phyloP scores from a whole-genome alignment of 352 stramenopile species.

The Globisporangium paddicum region DNA sequence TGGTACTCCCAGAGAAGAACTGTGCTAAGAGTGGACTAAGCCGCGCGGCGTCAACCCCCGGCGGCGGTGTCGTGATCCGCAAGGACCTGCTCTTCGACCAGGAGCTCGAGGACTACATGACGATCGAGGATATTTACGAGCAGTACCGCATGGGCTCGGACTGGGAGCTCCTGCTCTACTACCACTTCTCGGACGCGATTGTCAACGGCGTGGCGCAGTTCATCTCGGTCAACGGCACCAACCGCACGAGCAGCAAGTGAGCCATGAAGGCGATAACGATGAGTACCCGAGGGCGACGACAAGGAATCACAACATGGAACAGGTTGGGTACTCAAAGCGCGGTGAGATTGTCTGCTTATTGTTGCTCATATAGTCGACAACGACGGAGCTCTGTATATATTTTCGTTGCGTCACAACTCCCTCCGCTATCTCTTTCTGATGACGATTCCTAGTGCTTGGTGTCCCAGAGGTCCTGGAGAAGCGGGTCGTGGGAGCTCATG shows the following conservation, averaged over 20 bases:
- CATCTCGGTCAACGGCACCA: slow-evolving; percentile 20
- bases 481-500: slow-evolving; percentile 12
- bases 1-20: slow-evolving; percentile 57
- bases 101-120: slow-evolving; percentile 65
- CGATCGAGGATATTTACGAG: slow-evolving; percentile 77
- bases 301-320: background rate
- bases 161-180: slow-evolving; percentile 69
- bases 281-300: too few relatives aligned
- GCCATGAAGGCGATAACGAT: background rate
- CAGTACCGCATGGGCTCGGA: slow-evolving; percentile 66
- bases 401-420: background rate
- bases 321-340: background rate
- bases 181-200: slow-evolving; percentile 77
- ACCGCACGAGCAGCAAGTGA: background rate
- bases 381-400: background rate
- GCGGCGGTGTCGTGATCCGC: slow-evolving; percentile 25
- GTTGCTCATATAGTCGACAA: background rate
- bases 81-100: slow-evolving; percentile 73
- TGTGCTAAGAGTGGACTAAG: slow-evolving; percentile 40
- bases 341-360: background rate
- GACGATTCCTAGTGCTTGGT: background rate
- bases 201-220: slow-evolving; percentile 65
- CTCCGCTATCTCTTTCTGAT: background rate
- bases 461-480: slow-evolving; percentile 14
- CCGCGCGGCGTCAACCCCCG: slow-evolving; percentile 14